A percentile compares a stretch with the other conserved stretches of the same genome.
Evolutionary conservation across 2,329 filamentous ascomycete genomes (phyloP).

Genomic region (Colletotrichum eleusines): DNA sequence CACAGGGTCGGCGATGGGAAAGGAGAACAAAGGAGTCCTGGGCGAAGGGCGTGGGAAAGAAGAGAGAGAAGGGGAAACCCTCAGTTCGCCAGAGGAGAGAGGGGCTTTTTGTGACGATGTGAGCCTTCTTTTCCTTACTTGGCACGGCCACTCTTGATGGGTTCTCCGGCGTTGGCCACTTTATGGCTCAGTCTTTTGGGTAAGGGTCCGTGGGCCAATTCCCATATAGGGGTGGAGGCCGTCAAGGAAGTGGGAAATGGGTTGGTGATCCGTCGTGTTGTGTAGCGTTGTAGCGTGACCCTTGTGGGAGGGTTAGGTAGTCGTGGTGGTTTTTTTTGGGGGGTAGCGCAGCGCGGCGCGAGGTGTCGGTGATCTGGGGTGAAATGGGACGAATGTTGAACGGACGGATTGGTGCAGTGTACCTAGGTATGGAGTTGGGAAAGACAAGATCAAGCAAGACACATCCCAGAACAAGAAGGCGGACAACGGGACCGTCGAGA

Average conservation of each 20-base stretch:
- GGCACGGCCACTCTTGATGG: slow-evolving; percentile 29
- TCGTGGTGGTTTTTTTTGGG: background rate
- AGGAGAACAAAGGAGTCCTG: slow-evolving; percentile 19
- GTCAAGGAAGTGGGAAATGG: slow-evolving; percentile 29
- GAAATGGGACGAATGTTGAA: background rate
- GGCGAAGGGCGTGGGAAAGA: background rate
- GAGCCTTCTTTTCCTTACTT: slow-evolving; percentile 35
- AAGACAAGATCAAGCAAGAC: slow-evolving; percentile 28
- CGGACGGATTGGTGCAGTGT: background rate
- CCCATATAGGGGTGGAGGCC: slow-evolving; percentile 12
- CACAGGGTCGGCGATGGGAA: slow-evolving; percentile 16
- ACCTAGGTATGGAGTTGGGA: no score
- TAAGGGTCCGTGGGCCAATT: slow-evolving; percentile 38
- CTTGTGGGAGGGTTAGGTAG: slow-evolving; percentile 18
- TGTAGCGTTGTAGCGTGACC: slow-evolving; percentile 25
- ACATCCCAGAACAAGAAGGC: slow-evolving; percentile 14
- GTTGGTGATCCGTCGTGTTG: slow-evolving; percentile 33
- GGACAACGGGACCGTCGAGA: background rate
- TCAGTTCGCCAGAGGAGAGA: slow-evolving; percentile 31
- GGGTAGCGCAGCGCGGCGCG: slow-evolving; percentile 12
- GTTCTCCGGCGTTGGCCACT: slow-evolving; percentile 39
- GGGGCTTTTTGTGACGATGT: slow-evolving; percentile 40
- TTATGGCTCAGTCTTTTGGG: slow-evolving; percentile 36
- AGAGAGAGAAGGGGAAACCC: background rate
- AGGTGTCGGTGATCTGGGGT: slow-evolving; percentile 7